A percentile compares a stretch with the other conserved stretches of the same genome.
Evolutionary conservation across 768 basidiomycete species (phyloP).

Genomic region (Sporobolomyces phaffii): DNA sequence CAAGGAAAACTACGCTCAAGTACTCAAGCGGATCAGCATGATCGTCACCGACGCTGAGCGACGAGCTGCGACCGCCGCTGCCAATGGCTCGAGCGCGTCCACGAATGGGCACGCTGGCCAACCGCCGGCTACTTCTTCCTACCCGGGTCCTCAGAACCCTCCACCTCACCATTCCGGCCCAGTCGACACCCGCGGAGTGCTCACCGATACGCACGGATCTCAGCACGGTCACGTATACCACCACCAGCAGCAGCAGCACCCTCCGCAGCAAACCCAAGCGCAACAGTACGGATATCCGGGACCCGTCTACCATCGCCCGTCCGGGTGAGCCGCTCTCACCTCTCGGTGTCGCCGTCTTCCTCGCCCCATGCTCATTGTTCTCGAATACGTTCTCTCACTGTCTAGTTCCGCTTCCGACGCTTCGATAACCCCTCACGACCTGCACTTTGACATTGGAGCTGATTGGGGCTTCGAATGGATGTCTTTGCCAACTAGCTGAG

Average conservation of each 20-base stretch:
- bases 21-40: slow-evolving; percentile 27
- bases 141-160: too few relatives aligned
- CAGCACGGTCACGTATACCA: not conserved
- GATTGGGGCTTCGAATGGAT: slow-evolving; percentile 22
- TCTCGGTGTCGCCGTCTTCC: not conserved
- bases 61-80: too few relatives aligned
- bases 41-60: slow-evolving; percentile 23
- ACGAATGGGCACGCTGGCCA: not conserved
- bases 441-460: slow-evolving; percentile 9
- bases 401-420: not conserved
- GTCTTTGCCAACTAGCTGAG: not conserved
- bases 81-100: too few relatives aligned
- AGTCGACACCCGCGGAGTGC: not conserved
- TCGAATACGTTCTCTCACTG: too few relatives aligned
- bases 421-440: not conserved
- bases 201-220: not conserved
- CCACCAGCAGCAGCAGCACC: not conserved
- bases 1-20: slow-evolving; percentile 21
- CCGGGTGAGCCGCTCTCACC: not conserved
- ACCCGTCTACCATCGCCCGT: not conserved
- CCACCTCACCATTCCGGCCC: too few relatives aligned
- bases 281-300: not conserved
- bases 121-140: too few relatives aligned
- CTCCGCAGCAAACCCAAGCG: not conserved
- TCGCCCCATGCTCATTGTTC: too few relatives aligned